Evolutionary conservation across 306 rosid species (phyloP), one percentile per base, ranked within the genome.

Genomic region (Sophora flavescens): DNA sequence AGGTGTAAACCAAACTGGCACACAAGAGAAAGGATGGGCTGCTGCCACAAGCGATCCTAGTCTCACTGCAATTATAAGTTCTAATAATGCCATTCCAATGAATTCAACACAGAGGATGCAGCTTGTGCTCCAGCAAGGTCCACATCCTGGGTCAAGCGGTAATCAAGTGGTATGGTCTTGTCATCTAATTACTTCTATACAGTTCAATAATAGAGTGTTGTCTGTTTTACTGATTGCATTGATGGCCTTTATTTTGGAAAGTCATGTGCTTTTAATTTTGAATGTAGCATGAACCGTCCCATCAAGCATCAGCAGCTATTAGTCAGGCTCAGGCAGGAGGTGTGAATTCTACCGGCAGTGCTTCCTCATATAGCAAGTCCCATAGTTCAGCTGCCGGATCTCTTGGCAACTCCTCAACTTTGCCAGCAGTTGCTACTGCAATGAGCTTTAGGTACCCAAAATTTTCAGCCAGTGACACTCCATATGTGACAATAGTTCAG

Each of bases 241-340:
- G 28, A 14, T 67, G 17, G 63, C 12, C 71, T 35, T 30, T 73
- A n/a, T 39, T 39, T 63, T 35, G 61, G 38, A 33, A 69, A 74
- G 47, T 70, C 50, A 77, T 51, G 12, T 30, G 38, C 59, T 75
- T 56, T 56, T 79, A 64, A 45, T 66, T 75, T 83, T 80, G 48
- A 69, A 70, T 87, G 88, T 66, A 87, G 93, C 81, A 80, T 53
- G 91, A 75, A 65, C 76, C 89, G 63, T 82, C 87, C 68, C 83
- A 87, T 82, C 92, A 84, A 82, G 58, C 86, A 56, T 8, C 83
- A 52, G 58, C 81, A 75, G 57, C 82, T 71, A 48, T 80, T 72
- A 70, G 71, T 86, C 90, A 68, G 42, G 80, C 82, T 86, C 90
- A 68, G 42, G 80, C 82, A 26, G 82, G 83, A 76, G 56, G 80